Percentiles rank a stretch among this genome's conserved stretches.
These are phyloP conservation scores for Xylaria sp. DNA, from an alignment of 2,329 filamentous ascomycete species.

Conservation along the genomic window DNA sequence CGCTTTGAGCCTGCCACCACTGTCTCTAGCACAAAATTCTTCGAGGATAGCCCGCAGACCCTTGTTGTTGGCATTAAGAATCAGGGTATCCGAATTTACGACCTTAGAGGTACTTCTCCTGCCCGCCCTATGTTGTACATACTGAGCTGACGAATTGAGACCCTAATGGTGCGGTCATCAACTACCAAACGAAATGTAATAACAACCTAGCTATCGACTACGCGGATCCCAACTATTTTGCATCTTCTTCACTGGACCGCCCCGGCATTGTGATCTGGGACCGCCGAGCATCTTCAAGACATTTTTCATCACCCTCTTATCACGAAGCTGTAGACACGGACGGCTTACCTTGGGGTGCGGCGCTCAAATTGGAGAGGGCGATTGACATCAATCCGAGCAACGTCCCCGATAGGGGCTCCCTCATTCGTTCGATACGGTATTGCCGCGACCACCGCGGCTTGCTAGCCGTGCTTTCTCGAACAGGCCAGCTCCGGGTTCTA, in stretches of 20 bases:
- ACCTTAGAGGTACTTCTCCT: constrained; percentile 68
- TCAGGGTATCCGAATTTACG: constrained; percentile 76
- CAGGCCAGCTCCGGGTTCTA: constrained; percentile 67
- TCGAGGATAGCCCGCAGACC: constrained; percentile 75
- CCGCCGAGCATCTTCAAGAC: constrained; percentile 64
- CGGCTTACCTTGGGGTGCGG: constrained; percentile 66
- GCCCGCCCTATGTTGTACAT: not conserved
- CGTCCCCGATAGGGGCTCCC: constrained; percentile 61
- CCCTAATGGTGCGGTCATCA: constrained; percentile 59
- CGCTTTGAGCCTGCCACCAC: constrained; percentile 70
- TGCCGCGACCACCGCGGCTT: constrained; percentile 66
- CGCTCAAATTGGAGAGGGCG: constrained; percentile 61
- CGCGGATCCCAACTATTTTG: constrained; percentile 81
- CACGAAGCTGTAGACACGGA: constrained; percentile 64
- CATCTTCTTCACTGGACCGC: constrained; percentile 77
- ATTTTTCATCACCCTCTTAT: constrained; percentile 60
- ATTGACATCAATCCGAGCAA: constrained; percentile 61
- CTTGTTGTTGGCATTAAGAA: constrained; percentile 78
- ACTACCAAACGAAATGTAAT: constrained; percentile 70
- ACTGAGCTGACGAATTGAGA: constrained; percentile 41
- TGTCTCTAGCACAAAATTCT: constrained; percentile 84
- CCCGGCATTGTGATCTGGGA: constrained; percentile 81
- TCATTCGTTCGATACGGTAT: constrained; percentile 67
- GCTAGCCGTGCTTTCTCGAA: constrained; percentile 65
- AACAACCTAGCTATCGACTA: constrained; percentile 80